phyloP scores from a whole-genome alignment of 345 rosid genomes.

The Erysimum cheiranthoides region DNA sequence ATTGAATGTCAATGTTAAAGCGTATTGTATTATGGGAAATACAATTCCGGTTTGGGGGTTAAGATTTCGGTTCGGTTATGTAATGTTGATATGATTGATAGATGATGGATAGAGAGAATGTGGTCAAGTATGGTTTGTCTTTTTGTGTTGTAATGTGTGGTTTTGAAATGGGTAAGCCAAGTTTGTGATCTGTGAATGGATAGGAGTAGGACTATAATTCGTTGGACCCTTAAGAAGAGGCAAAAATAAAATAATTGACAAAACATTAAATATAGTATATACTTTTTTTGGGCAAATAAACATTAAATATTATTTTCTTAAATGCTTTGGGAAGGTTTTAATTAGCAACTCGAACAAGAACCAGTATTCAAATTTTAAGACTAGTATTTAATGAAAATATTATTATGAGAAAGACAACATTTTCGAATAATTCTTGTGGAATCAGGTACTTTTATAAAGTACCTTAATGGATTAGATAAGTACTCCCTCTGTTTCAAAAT shows the following conservation, averaged over 20 bases:
- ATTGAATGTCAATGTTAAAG: background rate
- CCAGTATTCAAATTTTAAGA: background rate
- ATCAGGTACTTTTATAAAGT: background rate
- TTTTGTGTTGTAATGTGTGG: constrained; percentile 38
- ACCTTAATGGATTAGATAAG: background rate
- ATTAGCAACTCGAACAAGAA: background rate
- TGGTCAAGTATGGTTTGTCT: constrained; percentile 40
- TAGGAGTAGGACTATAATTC: constrained; percentile 15
- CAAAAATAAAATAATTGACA: background rate
- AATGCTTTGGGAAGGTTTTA: background rate
- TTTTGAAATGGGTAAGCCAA: constrained; percentile 2
- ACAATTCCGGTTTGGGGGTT: constrained; percentile 9
- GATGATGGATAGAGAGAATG: constrained; percentile 31
- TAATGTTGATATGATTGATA: constrained; percentile 25
- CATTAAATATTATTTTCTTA: background rate
- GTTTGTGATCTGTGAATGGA: constrained; percentile 39
- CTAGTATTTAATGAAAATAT: too few species aligned
- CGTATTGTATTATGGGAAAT: background rate
- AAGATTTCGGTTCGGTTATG: constrained; percentile 27
- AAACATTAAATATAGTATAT: too few species aligned
- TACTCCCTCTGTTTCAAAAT: too few species aligned
- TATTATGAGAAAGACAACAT: background rate
- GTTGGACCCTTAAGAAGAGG: constrained; percentile 15
- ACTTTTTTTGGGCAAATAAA: too few species aligned
- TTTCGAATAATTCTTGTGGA: background rate